Evolutionary conservation across 2,329 filamentous ascomycete genomes (phyloP), one percentile per base, ranked within the genome.

Genomic region (Cladophialophora bantiana): DNA sequence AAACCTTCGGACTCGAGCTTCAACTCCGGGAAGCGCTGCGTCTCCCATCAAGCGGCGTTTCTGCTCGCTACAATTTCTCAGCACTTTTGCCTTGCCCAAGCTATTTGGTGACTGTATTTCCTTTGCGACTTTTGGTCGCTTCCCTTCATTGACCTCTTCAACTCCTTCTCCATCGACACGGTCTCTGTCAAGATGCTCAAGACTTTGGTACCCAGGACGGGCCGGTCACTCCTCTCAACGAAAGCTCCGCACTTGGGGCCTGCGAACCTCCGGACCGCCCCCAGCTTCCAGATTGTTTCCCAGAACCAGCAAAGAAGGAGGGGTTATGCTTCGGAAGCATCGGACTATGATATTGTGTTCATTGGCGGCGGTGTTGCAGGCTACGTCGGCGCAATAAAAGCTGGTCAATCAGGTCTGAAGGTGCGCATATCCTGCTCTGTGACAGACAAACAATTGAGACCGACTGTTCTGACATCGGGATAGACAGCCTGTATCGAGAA

Each of bases 351-450:
- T 81, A 86, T 99, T 64, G 90, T 99, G 77, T 94, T 99, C 82
- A 97, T 99, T 77, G 95, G 95, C 77, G 95, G 95, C 80, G 95
- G 95, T 84, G 95, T 98, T 77, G 95, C 94, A 75, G 95, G 95
- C 78, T 99, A 99, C 83, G 95, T 99, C 76, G 94, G 95, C 73
- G 95, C 95, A 76, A 99, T 99, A 86, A 99, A 98, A 85, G 95
- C 95, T 76, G 95, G 94, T 67, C 95, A 99, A 82, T 93, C 96
- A 79, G 95, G 95, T 76, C 82, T 99, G 80, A 98, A 97, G 89
- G 94, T 96, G 84, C 69, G 79, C 63, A 62, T 66, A n/a, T 50
- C n/a, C 62, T 59, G 7, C n/a, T 18, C 35, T 32, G 26, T 10
- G 36, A n/a, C 12, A 20, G 7, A n/a, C 13, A 18, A 15, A 59